These are phyloP conservation scores for Rhizophagus prolifer DNA, from an alignment of 192 early-diverging fungal species.

Conservation along the genomic window DNA sequence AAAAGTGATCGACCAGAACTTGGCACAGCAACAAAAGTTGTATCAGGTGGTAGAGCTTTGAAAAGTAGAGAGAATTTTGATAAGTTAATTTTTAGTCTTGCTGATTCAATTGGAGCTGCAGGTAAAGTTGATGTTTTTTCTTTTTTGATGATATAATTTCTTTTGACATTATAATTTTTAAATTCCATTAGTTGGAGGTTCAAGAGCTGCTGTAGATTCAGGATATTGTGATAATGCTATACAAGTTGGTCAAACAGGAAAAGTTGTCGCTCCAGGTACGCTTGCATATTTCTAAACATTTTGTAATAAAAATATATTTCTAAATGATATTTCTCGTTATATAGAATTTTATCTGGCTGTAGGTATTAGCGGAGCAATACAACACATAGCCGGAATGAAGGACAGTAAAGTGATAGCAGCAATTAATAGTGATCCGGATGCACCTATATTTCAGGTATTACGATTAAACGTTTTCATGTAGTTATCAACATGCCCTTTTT, in stretches of 20 bases:
- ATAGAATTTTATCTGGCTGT: conserved; percentile 88
- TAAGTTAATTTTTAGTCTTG: conserved; percentile 83
- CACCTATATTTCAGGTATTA: conserved; percentile 94
- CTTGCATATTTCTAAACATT: background rate
- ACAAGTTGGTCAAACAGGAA: conserved; percentile 98
- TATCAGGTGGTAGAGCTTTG: conserved; percentile 93
- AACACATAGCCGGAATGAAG: conserved; percentile 99
- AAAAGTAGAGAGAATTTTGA: conserved; percentile 95
- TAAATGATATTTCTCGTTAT: background rate
- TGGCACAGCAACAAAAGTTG: conserved; percentile 80
- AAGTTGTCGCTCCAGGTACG: conserved; percentile 90
- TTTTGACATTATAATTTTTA: background rate
- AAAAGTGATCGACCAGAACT: conserved; percentile 97
- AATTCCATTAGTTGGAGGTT: conserved; percentile 79
- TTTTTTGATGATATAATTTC: background rate
- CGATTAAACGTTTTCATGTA: background rate
- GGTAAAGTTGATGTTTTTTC: conserved; percentile 50
- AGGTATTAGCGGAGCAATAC: conserved; percentile 96
- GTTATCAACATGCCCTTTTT: background rate
- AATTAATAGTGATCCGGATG: conserved; percentile 98
- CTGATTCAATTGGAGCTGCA: conserved; percentile 91
- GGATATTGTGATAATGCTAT: conserved; percentile 95
- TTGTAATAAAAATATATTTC: background rate
- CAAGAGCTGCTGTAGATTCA: conserved; percentile 96
- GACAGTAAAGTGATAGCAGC: conserved; percentile 98